phyloP scores from a whole-genome alignment of 345 rosid genomes.

The Heritiera littoralis region DNA sequence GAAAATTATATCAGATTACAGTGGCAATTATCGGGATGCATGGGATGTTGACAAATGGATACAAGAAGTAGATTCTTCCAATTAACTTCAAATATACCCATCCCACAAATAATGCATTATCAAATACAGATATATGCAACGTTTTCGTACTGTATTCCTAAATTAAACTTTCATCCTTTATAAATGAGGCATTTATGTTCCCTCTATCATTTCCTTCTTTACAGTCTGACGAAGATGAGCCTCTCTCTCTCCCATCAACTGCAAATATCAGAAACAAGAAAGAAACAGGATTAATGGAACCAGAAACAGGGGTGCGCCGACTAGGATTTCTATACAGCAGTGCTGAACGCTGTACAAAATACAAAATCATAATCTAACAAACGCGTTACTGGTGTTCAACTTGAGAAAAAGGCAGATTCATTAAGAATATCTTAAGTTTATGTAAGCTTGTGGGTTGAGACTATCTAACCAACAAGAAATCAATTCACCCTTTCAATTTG shows the following conservation, averaged over 20 bases:
- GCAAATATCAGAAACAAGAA: background rate
- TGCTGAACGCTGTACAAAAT: background rate
- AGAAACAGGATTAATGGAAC: background rate
- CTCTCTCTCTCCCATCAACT: background rate
- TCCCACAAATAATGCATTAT: no score
- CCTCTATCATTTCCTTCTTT: background rate
- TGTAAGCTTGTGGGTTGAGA: background rate
- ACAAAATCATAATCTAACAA: background rate
- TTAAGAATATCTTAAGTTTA: background rate
- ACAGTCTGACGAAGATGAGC: no score
- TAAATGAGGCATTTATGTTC: background rate
- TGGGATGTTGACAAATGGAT: slow-evolving; percentile 54
- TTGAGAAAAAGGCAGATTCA: background rate
- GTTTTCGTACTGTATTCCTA: background rate
- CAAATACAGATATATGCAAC: background rate
- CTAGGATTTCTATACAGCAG: background rate
- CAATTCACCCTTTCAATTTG: slow-evolving; percentile 12
- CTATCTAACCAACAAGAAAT: background rate
- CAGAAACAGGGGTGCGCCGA: background rate
- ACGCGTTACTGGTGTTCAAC: background rate
- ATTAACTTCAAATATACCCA: background rate
- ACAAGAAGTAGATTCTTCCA: background rate
- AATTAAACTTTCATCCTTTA: background rate
- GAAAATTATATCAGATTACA: slow-evolving; percentile 11
- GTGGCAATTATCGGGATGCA: slow-evolving; percentile 55